These are phyloP conservation scores for Allium sativum DNA, from an alignment of 106 monocot species.

Conservation along the genomic window DNA sequence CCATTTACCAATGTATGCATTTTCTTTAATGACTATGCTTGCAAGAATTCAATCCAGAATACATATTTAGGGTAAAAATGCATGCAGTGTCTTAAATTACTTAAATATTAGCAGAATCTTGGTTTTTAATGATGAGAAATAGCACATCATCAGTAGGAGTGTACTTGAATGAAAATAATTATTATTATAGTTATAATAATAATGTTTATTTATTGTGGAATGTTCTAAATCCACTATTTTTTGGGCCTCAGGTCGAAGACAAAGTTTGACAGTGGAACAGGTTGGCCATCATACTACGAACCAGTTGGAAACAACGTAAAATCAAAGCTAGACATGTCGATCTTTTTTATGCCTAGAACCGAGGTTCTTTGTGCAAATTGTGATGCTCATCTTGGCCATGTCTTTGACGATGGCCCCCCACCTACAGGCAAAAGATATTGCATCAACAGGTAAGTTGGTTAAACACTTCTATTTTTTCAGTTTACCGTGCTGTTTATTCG, in stretches of 20 bases:
- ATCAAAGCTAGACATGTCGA: slow-evolving; percentile 73
- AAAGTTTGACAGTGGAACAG: slow-evolving; percentile 93
- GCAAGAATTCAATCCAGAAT: too few relatives aligned
- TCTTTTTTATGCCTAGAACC: slow-evolving; percentile 85
- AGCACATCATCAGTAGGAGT: too few relatives aligned
- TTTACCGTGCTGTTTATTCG: not conserved
- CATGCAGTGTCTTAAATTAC: too few relatives aligned
- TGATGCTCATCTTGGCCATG: slow-evolving; percentile 90
- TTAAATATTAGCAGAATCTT: too few relatives aligned
- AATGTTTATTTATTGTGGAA: not conserved
- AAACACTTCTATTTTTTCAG: not conserved
- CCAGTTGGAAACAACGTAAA: slow-evolving; percentile 69
- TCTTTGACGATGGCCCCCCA: slow-evolving; percentile 87
- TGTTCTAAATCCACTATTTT: not conserved
- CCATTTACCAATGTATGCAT: too few relatives aligned
- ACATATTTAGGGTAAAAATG: too few relatives aligned
- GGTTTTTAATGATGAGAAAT: too few relatives aligned
- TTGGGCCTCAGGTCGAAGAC: slow-evolving; percentile 46
- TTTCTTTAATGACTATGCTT: too few relatives aligned
- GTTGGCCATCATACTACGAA: slow-evolving; percentile 87
- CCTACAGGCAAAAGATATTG: slow-evolving; percentile 87
- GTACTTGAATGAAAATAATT: too few relatives aligned
- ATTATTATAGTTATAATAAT: too few relatives aligned
- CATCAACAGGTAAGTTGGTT: slow-evolving; percentile 56
- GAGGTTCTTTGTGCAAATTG: slow-evolving; percentile 82